Base-by-base conservation (phyloP, 805 yeast species). In the Zygotorulaspora sp. region DNA sequence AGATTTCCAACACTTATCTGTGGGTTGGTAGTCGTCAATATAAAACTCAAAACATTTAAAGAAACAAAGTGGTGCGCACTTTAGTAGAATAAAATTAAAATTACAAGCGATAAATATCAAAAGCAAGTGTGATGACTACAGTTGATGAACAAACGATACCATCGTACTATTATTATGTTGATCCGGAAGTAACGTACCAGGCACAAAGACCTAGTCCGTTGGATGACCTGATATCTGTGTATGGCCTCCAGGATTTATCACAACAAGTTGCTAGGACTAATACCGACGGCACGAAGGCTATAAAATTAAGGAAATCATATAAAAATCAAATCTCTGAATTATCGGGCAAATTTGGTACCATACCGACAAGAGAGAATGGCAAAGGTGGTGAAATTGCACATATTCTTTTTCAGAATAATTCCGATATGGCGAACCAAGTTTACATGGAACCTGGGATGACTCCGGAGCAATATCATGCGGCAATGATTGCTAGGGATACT, bases 301-400 rank as follows among this genome's bases (percentile, higher is more conserved):
- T 88, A 25, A 92, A 92, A 63, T 72, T 92, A 38, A 74, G 98
- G 52, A 92, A 92, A 63, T 87, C 97, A 0, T 92, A 92, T 65
- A 92, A 92, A 61, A 88, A 89, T 47, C 97, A 90, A 58, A 83
- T 92, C 10, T 70, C 74, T 25, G 97, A 89, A 49, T 66, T 92
- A 19, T 84, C 96, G 0, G 97, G 89, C 2, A 81, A 80, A 54
- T 85, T 79, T 48, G 69, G 50, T 5, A 53, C 68, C 24, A 77
- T 83, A 27, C 83, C 85, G n/a, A 70, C 62, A 0, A 46, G 60
- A 22, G 63, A 60, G 34, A 60, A 60, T 44, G 63, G 63, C n/a
- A 61, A 61, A 41, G 63, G 63, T 36, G 66, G 66, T 6, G 64
- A 61, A 36, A 46, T 62, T 15, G 48, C 62, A 6, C 55, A 58